Evolutionary conservation across 2,329 filamentous ascomycete genomes (phyloP).

Genomic region (Pseudogymnoascus sp.): DNA sequence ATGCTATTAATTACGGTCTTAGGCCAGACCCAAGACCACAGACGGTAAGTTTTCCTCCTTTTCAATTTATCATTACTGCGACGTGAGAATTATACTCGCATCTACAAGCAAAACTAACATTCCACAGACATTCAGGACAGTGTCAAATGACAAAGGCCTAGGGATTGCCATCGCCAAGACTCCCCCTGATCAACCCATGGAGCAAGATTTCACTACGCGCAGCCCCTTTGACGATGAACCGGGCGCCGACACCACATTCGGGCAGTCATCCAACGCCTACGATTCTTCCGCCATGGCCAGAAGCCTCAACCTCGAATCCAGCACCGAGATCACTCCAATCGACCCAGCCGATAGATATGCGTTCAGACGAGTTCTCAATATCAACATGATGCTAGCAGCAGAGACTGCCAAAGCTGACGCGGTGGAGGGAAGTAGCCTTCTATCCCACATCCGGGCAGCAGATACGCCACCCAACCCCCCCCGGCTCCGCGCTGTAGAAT

Average conservation of each 20-base stretch:
- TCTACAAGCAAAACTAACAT: too few species aligned
- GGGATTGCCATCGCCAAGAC: not conserved
- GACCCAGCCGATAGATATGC: not conserved
- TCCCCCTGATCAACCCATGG: not conserved
- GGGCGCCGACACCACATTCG: conserved; percentile 9
- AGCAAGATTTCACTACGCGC: not conserved
- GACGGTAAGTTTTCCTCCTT: too few species aligned
- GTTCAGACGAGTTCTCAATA: not conserved
- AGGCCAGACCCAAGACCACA: conserved; percentile 17
- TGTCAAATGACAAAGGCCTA: too few species aligned
- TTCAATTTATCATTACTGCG: too few species aligned
- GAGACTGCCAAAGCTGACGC: not conserved
- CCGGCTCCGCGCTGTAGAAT: not conserved
- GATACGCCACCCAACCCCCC: not conserved
- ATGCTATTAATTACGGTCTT: conserved; percentile 24
- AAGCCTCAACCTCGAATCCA: conserved; percentile 7
- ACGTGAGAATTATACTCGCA: too few species aligned
- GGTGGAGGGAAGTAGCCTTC: not conserved
- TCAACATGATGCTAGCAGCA: not conserved
- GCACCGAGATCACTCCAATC: not conserved
- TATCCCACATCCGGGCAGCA: not conserved
- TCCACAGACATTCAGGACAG: too few species aligned
- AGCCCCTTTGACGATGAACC: conserved; percentile 9
- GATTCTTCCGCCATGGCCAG: conserved; percentile 10
- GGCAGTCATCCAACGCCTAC: not conserved